A percentile compares a stretch with the other conserved stretches of the same genome.
phyloP scores from a whole-genome alignment of 305 asterid species.

The Rubia balearica region DNA sequence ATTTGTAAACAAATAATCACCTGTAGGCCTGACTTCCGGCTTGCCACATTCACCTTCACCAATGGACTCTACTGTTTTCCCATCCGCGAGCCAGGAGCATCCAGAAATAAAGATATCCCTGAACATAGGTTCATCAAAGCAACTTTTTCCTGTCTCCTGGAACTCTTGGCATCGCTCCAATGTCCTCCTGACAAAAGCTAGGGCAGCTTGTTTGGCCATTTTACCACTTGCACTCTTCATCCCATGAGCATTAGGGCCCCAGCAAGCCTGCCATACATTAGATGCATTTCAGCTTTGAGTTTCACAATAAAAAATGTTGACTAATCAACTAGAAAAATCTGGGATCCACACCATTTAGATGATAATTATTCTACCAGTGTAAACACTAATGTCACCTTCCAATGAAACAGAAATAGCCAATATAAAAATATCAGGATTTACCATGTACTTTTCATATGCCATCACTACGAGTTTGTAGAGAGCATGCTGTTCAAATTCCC shows the following conservation, averaged over 20 bases:
- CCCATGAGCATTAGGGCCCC: constrained; percentile 80
- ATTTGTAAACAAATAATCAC: constrained; percentile 27
- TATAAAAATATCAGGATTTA: constrained; percentile 29
- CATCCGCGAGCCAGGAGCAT: constrained; percentile 46
- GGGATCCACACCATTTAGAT: constrained; percentile 1
- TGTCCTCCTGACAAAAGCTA: constrained; percentile 73
- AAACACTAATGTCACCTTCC: not conserved
- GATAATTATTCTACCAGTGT: not conserved
- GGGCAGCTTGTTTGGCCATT: constrained; percentile 82
- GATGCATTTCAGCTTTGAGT: constrained; percentile 5
- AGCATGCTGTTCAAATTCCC: constrained; percentile 72
- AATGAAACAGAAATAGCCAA: constrained; percentile 7
- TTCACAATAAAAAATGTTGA: constrained; percentile 7
- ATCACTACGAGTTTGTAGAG: constrained; percentile 73
- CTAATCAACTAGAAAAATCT: not conserved
- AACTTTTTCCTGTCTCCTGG: constrained; percentile 66
- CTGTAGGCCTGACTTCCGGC: constrained; percentile 63
- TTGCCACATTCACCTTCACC: constrained; percentile 50
- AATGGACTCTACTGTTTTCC: constrained; percentile 35
- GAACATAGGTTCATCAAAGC: constrained; percentile 65
- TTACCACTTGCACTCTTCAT: constrained; percentile 77
- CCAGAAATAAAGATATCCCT: constrained; percentile 70
- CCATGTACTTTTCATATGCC: constrained; percentile 90
- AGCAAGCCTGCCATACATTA: constrained; percentile 45
- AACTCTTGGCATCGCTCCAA: constrained; percentile 65